Evolutionary conservation across 2,329 filamentous ascomycete species (phyloP).

Genomic region (Hymenoscyphus linearis): DNA sequence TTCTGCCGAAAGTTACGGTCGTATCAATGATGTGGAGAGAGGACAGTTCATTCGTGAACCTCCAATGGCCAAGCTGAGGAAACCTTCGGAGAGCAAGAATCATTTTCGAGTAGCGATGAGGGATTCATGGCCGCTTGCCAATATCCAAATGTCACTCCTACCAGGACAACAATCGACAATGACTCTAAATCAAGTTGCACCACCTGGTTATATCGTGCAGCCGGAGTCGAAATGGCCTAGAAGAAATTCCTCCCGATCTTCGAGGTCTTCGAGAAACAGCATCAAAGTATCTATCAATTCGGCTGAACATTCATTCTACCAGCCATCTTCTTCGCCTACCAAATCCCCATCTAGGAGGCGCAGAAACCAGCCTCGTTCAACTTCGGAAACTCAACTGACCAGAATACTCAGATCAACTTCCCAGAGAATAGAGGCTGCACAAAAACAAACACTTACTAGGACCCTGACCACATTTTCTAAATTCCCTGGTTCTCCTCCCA

Average conservation of each 20-base stretch:
- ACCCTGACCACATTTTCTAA: constrained; percentile 19
- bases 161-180: constrained; percentile 20
- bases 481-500: constrained; percentile 21
- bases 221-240: constrained; percentile 18
- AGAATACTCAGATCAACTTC: constrained; percentile 26
- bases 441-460: constrained; percentile 20
- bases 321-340: neutral
- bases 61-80: constrained; percentile 15
- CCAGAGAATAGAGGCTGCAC: constrained; percentile 20
- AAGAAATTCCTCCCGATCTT: constrained; percentile 8
- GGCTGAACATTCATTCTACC: neutral
- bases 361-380: constrained; percentile 14
- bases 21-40: constrained; percentile 2
- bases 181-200: constrained; percentile 20
- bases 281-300: constrained; percentile 3
- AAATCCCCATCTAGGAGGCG: neutral
- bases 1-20: neutral
- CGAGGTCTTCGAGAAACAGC: constrained; percentile 2
- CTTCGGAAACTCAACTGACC: constrained; percentile 23
- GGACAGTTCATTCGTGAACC: constrained; percentile 9
- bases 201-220: constrained; percentile 24
- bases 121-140: constrained; percentile 29
- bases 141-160: constrained; percentile 14
- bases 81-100: constrained; percentile 9
- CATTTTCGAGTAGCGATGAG: constrained; percentile 17